These are phyloP conservation scores for Malbranchea zuffiana DNA, from an alignment of 2,329 filamentous ascomycete species.

Conservation along the genomic window DNA sequence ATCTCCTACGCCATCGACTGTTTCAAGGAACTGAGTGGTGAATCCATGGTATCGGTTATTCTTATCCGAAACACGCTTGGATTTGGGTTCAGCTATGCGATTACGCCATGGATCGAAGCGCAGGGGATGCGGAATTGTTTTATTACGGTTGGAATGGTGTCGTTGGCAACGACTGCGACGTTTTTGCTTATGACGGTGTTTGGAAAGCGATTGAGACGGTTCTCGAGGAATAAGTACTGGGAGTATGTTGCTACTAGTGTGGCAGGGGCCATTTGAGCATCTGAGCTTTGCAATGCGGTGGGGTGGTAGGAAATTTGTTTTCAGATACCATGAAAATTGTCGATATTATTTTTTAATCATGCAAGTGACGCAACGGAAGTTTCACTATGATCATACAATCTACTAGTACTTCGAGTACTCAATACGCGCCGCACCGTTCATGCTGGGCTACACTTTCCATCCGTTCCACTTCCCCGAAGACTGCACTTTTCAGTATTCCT, in stretches of 20 bases:
- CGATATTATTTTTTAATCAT: too few relatives aligned
- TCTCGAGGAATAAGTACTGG: slow-evolving; percentile 14
- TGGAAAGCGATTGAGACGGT: slow-evolving; percentile 20
- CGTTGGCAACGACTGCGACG: slow-evolving; percentile 19
- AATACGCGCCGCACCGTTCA: too few relatives aligned
- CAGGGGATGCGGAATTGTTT: slow-evolving; percentile 27
- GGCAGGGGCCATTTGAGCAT: slow-evolving; percentile 5
- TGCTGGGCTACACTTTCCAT: too few relatives aligned
- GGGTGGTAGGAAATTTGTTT: too few relatives aligned
- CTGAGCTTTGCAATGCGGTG: too few relatives aligned
- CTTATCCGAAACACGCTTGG: slow-evolving; percentile 32
- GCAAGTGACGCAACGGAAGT: too few relatives aligned
- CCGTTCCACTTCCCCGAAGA: too few relatives aligned
- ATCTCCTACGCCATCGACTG: slow-evolving; percentile 22
- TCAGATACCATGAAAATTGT: too few relatives aligned
- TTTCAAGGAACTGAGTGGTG: slow-evolving; percentile 22
- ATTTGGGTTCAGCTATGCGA: slow-evolving; percentile 23
- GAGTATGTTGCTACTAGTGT: slow-evolving; percentile 10
- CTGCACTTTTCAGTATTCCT: too few relatives aligned
- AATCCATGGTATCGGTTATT: slow-evolving; percentile 27
- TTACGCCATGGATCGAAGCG: slow-evolving; percentile 27
- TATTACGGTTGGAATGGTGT: slow-evolving; percentile 24
- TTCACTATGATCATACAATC: too few relatives aligned
- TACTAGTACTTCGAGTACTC: too few relatives aligned
- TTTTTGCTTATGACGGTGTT: slow-evolving; percentile 24